Percentiles rank a stretch among this genome's conserved stretches.
phyloP scores from a whole-genome alignment of 768 basidiomycete species.

The Leccinum fibrillosum region DNA sequence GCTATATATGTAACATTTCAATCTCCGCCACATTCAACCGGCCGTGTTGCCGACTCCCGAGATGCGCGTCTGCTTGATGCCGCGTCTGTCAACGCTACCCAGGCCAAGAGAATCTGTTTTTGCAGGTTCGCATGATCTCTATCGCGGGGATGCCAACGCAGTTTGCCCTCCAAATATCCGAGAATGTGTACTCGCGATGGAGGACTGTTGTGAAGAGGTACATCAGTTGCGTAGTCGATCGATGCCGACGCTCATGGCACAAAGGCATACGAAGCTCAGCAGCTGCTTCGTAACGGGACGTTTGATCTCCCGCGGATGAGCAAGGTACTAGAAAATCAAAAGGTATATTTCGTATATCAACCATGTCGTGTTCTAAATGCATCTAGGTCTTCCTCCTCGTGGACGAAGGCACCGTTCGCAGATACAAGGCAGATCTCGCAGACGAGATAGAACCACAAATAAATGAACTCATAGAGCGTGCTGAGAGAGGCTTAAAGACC shows the following conservation, averaged over 20 bases:
- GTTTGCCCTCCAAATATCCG: slow-evolving; percentile 68
- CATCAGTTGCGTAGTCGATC: slow-evolving; percentile 3
- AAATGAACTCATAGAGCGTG: slow-evolving; percentile 65
- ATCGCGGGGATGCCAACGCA: slow-evolving; percentile 59
- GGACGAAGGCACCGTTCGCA: slow-evolving; percentile 66
- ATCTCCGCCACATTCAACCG: slow-evolving; percentile 24
- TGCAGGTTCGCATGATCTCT: slow-evolving; percentile 59
- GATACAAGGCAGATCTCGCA: slow-evolving; percentile 70
- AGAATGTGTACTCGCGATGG: slow-evolving; percentile 76
- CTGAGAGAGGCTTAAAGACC: slow-evolving; percentile 62
- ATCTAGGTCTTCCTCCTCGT: slow-evolving; percentile 70
- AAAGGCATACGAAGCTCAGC: slow-evolving; percentile 67
- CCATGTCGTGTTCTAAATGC: slow-evolving; percentile 4
- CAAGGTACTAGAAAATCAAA: slow-evolving; percentile 62
- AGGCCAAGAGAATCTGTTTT: slow-evolving; percentile 66
- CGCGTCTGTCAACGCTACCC: slow-evolving; percentile 47
- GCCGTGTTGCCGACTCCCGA: slow-evolving; percentile 7
- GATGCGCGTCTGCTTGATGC: slow-evolving; percentile 32
- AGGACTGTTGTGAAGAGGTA: slow-evolving; percentile 80
- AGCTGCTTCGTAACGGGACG: slow-evolving; percentile 66
- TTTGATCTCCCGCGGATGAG: slow-evolving; percentile 70
- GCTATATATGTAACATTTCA: slow-evolving; percentile 27
- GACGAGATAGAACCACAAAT: slow-evolving; percentile 83
- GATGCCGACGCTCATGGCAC: neutral
- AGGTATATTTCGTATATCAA: slow-evolving; percentile 37